Conservation (phyloP, 768 basidiomycete species). For the Boletus tomentosulus region DNA sequence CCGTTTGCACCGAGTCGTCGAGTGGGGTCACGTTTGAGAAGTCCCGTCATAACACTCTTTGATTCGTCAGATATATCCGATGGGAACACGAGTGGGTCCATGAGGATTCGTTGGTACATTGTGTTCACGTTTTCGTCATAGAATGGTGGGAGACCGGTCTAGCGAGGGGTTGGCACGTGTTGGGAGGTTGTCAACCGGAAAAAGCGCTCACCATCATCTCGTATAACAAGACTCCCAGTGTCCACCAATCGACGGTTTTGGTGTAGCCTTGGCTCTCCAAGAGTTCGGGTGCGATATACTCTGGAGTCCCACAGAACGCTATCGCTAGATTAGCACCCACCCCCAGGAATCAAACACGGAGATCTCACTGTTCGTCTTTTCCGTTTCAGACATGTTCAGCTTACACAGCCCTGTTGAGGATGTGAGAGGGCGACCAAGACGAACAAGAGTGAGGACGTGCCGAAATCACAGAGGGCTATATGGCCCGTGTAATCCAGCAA, state of each 20-base stretch:
- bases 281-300: slow-evolving; percentile 97
- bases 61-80: slow-evolving; percentile 87
- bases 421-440: slow-evolving; percentile 2
- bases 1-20: slow-evolving; percentile 88
- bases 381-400: slow-evolving; percentile 94
- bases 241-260: slow-evolving; percentile 99
- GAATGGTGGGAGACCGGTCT: slow-evolving; percentile 97
- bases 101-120: slow-evolving; percentile 94
- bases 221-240: slow-evolving; percentile 90
- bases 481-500: slow-evolving; percentile 96
- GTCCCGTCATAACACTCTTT: slow-evolving; percentile 78
- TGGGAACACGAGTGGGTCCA: slow-evolving; percentile 90
- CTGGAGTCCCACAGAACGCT: slow-evolving; percentile 98
- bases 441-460: slow-evolving; percentile 30
- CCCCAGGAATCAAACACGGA: not conserved
- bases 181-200: not conserved
- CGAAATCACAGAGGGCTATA: slow-evolving; percentile 97
- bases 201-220: slow-evolving; percentile 78
- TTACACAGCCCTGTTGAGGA: slow-evolving; percentile 68
- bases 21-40: slow-evolving; percentile 85
- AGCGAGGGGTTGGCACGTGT: slow-evolving; percentile 6
- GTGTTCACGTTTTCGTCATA: slow-evolving; percentile 99
- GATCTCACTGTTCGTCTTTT: slow-evolving; percentile 89
- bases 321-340: slow-evolving; percentile 6
- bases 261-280: slow-evolving; percentile 96